Conservation (phyloP, 352 stramenopile genomes). For the Phytophthora ohioensis region DNA sequence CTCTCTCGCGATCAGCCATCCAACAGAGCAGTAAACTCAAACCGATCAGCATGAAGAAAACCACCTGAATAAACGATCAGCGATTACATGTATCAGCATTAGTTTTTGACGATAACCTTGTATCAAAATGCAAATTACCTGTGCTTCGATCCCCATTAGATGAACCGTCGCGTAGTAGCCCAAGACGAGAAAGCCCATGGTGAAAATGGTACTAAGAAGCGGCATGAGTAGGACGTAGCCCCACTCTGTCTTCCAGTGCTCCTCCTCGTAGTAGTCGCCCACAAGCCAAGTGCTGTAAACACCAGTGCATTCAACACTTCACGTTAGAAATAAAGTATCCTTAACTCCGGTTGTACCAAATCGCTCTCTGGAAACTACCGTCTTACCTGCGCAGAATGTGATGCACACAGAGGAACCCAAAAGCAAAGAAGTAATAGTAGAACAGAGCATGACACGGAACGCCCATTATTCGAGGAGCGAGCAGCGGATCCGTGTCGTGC, state of each 20-base stretch:
- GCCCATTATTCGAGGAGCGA: constrained; percentile 67
- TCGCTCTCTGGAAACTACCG: background rate
- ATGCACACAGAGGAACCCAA: constrained; percentile 58
- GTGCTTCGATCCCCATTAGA: constrained; percentile 60
- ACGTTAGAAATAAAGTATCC: constrained; percentile 14
- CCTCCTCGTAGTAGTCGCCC: constrained; percentile 70
- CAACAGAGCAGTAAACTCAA: constrained; percentile 68
- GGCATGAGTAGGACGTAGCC: constrained; percentile 68
- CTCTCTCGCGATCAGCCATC: constrained; percentile 77
- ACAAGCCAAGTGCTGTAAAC: constrained; percentile 55
- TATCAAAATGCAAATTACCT: constrained; percentile 33
- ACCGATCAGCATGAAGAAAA: constrained; percentile 57
- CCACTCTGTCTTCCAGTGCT: constrained; percentile 73
- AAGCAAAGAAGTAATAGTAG: constrained; percentile 72
- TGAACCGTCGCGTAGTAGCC: constrained; percentile 71
- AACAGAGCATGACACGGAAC: constrained; percentile 75
- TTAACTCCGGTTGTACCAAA: background rate
- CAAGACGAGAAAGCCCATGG: constrained; percentile 65
- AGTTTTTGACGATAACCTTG: background rate
- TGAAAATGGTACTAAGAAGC: constrained; percentile 57
- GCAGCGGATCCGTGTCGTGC: constrained; percentile 82
- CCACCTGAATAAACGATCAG: constrained; percentile 43
- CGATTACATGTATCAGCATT: background rate
- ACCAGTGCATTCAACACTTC: background rate
- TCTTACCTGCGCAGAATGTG: constrained; percentile 68